A percentile compares a stretch with the other conserved stretches of the same genome.
Conservation (phyloP, 1,284 basidiomycete species). For the Rhodotorula sp. region DNA sequence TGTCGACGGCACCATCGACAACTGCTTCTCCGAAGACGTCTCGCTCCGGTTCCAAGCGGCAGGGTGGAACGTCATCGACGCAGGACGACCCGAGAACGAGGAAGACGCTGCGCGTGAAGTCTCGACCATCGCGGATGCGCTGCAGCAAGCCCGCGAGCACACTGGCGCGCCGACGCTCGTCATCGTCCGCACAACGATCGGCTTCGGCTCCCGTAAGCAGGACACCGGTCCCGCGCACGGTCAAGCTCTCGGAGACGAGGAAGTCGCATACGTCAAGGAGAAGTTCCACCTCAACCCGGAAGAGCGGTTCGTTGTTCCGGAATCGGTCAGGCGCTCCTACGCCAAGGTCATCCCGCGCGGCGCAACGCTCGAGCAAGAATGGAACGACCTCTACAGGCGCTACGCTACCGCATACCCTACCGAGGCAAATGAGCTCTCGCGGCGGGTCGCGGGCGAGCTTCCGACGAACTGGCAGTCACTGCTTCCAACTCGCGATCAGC, state of each 20-base stretch:
- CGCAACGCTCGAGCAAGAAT: constrained; percentile 68
- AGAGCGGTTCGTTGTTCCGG: constrained; percentile 73
- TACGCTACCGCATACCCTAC: constrained; percentile 76
- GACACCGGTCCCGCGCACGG: constrained; percentile 93
- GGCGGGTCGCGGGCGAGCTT: constrained; percentile 78
- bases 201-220: constrained; percentile 86
- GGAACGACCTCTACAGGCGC: constrained; percentile 67
- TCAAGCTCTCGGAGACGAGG: constrained; percentile 85
- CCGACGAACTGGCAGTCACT: constrained; percentile 86
- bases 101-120: constrained; percentile 61
- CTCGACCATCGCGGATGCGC: constrained; percentile 72
- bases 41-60: constrained; percentile 82
- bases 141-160: constrained; percentile 71
- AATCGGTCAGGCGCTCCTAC: constrained; percentile 71
- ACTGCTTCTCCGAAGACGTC: constrained; percentile 93
- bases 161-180: constrained; percentile 83
- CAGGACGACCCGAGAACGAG: constrained; percentile 41
- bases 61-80: constrained; percentile 83
- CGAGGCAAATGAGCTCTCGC: constrained; percentile 79
- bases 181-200: constrained; percentile 74
- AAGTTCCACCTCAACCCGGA: constrained; percentile 81
- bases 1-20: constrained; percentile 87
- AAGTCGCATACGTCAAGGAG: constrained; percentile 77
- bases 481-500: constrained; percentile 77
- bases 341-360: constrained; percentile 66